These are phyloP conservation scores for Thielaviopsis euricoi DNA, from an alignment of 2,329 filamentous ascomycete genomes.

Conservation along the genomic window DNA sequence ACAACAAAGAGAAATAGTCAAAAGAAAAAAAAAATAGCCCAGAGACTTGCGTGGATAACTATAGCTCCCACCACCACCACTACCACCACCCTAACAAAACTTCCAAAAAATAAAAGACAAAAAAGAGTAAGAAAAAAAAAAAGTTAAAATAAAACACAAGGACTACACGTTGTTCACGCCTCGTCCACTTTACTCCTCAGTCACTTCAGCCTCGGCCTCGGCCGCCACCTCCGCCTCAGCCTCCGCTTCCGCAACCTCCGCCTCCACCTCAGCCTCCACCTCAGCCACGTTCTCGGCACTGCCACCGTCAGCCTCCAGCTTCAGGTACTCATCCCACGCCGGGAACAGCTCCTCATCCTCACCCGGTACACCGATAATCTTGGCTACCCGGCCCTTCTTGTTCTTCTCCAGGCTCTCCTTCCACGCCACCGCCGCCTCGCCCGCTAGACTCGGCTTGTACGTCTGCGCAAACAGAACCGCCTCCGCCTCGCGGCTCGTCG, in stretches of 20 bases:
- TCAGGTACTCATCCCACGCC: slow-evolving; percentile 85
- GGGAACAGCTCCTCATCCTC: slow-evolving; percentile 83
- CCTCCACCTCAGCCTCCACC: slow-evolving; percentile 15
- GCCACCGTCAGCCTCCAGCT: slow-evolving; percentile 56
- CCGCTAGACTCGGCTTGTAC: slow-evolving; percentile 70
- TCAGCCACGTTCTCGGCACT: slow-evolving; percentile 15
- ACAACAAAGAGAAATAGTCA: not conserved
- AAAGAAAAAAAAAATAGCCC: slow-evolving; percentile 10
- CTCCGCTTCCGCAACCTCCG: slow-evolving; percentile 25
- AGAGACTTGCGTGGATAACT: not conserved
- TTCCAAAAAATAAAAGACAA: not conserved
- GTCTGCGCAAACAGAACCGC: slow-evolving; percentile 87
- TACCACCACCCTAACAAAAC: not conserved
- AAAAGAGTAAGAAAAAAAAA: slow-evolving; percentile 4
- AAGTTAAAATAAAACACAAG: not conserved
- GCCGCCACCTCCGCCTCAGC: slow-evolving; percentile 16
- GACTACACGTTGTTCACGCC: not conserved
- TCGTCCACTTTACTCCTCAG: not conserved
- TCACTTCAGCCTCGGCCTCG: slow-evolving; percentile 11
- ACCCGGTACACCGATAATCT: slow-evolving; percentile 66
- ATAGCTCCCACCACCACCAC: not conserved
- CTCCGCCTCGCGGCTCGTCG: slow-evolving; percentile 68
- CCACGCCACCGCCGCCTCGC: slow-evolving; percentile 57
- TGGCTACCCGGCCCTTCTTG: slow-evolving; percentile 71
- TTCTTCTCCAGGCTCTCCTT: slow-evolving; percentile 68